Evolutionary conservation across 371 early-diverging fungal species (phyloP), one percentile per base, ranked within the genome.

Genomic region (Mucor indicus): DNA sequence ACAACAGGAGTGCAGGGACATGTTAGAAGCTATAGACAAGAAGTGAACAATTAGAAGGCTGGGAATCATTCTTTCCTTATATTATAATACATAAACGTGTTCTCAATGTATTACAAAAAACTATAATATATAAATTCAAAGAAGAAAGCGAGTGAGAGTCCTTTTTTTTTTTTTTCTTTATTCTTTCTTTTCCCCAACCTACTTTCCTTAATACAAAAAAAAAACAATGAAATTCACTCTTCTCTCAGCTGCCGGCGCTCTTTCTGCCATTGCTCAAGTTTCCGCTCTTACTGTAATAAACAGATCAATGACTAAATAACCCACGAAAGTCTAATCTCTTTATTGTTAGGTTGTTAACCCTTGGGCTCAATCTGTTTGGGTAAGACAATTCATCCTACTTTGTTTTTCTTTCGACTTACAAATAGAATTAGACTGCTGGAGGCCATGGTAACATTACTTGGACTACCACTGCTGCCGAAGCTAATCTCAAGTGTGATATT

Each of bases 381-480:
- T 74, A 65, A 59, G 52, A 50, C 6, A 11, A 13, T 27, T 7
- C 11, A 27, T 11, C 29, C 11, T 7, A 15, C 33, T 33, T 40
- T 11, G n/a, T 10, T 32, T 39, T 35, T 38, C 16, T 6, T 29
- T 8, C 30, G 12, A 6, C 12, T 6, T 12, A 12, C 30, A 29
- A 9, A 41, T 55, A 73, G n/a, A n/a, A n/a, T n/a, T n/a, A n/a
- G 74, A 39, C 43, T 44, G 38, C 74, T 40, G 74, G 74, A 48
- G 70, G 63, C 17, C 53, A 57, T 38, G 74, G 74, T 44, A 47
- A 62, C 40, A 69, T 74, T 47, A 67, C 70, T 35, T 74, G 74
- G 74, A 74, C 31, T 13, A 27, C 52, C 8, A 55, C 57, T 24
- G 43, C 55, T 21, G 43, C 65, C 24, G 72, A 72, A 22, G 60